These are phyloP conservation scores for Capsaspora owczarzaki DNA, from an alignment of 78 protist genomes.

Conservation along the genomic window DNA sequence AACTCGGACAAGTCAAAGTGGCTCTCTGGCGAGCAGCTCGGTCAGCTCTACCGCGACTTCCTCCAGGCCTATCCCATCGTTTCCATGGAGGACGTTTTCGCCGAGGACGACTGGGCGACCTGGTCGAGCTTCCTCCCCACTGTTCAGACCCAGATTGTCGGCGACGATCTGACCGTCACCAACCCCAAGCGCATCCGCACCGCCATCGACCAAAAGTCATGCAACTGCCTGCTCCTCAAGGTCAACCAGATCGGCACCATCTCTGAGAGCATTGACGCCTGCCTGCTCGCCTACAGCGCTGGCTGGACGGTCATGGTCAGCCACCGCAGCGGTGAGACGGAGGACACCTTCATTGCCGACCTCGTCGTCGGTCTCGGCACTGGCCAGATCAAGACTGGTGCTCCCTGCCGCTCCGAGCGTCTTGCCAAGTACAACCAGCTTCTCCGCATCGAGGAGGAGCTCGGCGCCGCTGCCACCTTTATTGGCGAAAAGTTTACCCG, in stretches of 20 bases:
- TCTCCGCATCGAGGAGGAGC: constrained; percentile 86
- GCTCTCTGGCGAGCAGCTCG: constrained; percentile 48
- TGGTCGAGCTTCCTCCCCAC: constrained; percentile 44
- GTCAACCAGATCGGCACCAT: constrained; percentile 94
- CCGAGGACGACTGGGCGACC: constrained; percentile 95
- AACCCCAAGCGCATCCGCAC: constrained; percentile 89
- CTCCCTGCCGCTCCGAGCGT: constrained; percentile 98
- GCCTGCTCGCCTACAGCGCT: constrained; percentile 38
- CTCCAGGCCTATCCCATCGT: constrained; percentile 59
- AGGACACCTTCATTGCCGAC: constrained; percentile 96
- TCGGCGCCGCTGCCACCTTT: constrained; percentile 26
- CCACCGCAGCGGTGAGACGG: constrained; percentile 98
- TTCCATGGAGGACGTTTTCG: constrained; percentile 97
- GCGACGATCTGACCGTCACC: constrained; percentile 97
- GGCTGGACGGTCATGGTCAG: constrained; percentile 97
- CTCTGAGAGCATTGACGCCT: constrained; percentile 84
- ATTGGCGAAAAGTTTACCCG: constrained; percentile 10
- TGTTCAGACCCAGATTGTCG: constrained; percentile 82
- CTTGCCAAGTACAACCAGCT: constrained; percentile 98
- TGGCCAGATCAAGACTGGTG: constrained; percentile 99
- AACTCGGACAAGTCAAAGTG: not conserved
- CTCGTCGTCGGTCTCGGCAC: constrained; percentile 94
- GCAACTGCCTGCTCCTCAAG: constrained; percentile 96
- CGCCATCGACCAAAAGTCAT: constrained; percentile 84
- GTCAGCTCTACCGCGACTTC: constrained; percentile 41